A percentile compares a stretch with the other conserved stretches of the same genome.
Conservation (phyloP, 2,329 filamentous ascomycete genomes). For the Alternaria gaisen region DNA sequence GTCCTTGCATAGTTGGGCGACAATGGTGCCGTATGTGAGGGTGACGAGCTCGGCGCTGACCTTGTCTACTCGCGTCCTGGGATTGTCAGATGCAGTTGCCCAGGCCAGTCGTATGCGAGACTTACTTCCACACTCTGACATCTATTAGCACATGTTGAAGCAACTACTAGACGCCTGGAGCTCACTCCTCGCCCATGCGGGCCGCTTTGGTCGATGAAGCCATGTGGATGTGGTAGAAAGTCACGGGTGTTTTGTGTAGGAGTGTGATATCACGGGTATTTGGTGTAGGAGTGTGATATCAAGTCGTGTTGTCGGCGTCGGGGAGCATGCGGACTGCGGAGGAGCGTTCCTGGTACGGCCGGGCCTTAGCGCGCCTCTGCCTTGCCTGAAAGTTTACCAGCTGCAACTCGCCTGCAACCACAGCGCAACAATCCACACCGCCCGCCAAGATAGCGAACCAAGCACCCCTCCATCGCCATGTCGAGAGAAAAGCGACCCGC, state of each 20-base stretch:
- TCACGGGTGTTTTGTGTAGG: neutral
- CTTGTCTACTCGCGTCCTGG: conserved; percentile 92
- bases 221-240: conserved; percentile 30
- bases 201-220: conserved; percentile 70
- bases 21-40: conserved; percentile 96
- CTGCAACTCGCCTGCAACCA: conserved; percentile 13
- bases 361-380: conserved; percentile 25
- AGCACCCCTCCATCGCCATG: conserved; percentile 63
- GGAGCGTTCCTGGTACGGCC: conserved; percentile 16
- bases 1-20: conserved; percentile 95
- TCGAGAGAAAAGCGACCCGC: conserved; percentile 91
- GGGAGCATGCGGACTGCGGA: conserved; percentile 24
- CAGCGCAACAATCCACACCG: conserved; percentile 10
- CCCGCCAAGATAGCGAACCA: neutral
- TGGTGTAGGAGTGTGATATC: conserved; percentile 9
- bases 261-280: neutral
- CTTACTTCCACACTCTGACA: conserved; percentile 90
- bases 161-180: conserved; percentile 32
- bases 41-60: conserved; percentile 98
- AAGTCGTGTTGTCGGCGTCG: conserved; percentile 26
- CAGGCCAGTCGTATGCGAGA: conserved; percentile 28
- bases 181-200: conserved; percentile 79
- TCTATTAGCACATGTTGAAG: conserved; percentile 45
- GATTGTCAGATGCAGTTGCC: conserved; percentile 32
- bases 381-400: conserved; percentile 32